Base-by-base conservation (phyloP, 768 basidiomycete species). In the Tubosaeta sp. region DNA sequence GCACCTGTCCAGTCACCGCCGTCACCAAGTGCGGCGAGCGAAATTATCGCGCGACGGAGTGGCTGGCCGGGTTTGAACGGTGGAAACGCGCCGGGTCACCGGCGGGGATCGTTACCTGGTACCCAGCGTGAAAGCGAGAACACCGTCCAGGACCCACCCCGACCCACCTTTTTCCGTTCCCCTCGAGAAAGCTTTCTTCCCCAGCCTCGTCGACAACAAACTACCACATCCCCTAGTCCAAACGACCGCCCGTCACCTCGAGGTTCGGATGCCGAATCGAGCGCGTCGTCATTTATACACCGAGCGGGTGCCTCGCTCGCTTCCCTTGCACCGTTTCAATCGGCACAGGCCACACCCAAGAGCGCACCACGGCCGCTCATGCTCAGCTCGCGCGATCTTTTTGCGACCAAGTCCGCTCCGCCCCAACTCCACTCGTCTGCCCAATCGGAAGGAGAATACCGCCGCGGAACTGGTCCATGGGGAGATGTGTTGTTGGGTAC, bases 351-450 rank as follows among this genome's bases (percentile, higher is more conserved):
- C 39, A 57, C 71, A 13, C 66, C 75, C 2, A 86, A 79, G 70
- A 68, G 72, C 43, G 84, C 72, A 1, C 88, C 89, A 0, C 75
- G 77, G 8, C 88, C 89, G 1, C 71, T 91, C 31, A 69, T 89
- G 41, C 73, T 91, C 34, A 81, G 68, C 60, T 79, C 86, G 21
- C 70, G 72, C 1, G 71, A 73, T 13, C 61, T 74, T 4, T 71
- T 81, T 13, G 73, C 74, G 3, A 58, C 6, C 34, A 62, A 45
- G 22, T 25, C 60, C 8, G 2, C 52, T 6, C 50, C 48, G 10
- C 67, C 75, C 3, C 53, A 53, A 21, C 27, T 47, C 30, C 58
- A 46, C 36, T 47, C 48, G n/a, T 51, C 51, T 30, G 64, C 69
- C 14, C 68, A 66, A 19, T 75, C 74, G 2, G 71, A 70, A 3